Conservation (phyloP, 2,329 filamentous ascomycete species). For the Teratosphaeriaceae sp. region DNA sequence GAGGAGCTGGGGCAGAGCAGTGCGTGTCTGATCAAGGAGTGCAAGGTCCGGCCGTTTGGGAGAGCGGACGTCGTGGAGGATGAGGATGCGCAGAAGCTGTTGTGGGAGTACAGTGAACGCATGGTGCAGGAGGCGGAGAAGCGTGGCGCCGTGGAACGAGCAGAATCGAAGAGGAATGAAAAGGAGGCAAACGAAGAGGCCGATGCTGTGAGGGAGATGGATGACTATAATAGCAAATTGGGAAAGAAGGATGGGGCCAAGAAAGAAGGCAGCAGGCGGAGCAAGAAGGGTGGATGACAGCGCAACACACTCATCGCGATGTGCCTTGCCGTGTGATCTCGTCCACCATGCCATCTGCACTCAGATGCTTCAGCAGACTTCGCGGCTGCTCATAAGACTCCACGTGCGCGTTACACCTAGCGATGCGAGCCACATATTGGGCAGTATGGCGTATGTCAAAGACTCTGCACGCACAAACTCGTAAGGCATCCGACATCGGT, state of each 20-base stretch:
- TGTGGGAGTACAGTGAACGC: constrained; percentile 86
- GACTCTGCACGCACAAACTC: no score
- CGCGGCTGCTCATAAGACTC: no score
- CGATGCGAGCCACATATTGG: no score
- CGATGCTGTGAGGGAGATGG: constrained; percentile 25
- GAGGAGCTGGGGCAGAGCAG: constrained; percentile 33
- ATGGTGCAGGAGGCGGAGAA: constrained; percentile 79
- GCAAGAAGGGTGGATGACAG: constrained; percentile 17
- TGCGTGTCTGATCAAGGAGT: constrained; percentile 81
- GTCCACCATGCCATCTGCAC: neutral
- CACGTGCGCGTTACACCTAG: no score
- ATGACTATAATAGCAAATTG: constrained; percentile 28
- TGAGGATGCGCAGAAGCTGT: constrained; percentile 69
- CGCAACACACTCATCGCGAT: neutral
- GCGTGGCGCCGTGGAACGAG: constrained; percentile 59
- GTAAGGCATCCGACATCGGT: no score
- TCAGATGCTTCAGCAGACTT: no score
- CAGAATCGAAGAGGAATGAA: constrained; percentile 49
- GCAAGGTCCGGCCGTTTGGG: constrained; percentile 65
- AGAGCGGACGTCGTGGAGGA: constrained; percentile 64
- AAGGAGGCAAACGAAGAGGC: constrained; percentile 31
- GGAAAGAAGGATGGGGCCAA: constrained; percentile 27
- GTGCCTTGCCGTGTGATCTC: neutral
- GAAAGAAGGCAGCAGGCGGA: constrained; percentile 22
- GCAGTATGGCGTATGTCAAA: no score